Conservation (phyloP, 495 filamentous ascomycete species). For the Apiosordaria backusii region DNA sequence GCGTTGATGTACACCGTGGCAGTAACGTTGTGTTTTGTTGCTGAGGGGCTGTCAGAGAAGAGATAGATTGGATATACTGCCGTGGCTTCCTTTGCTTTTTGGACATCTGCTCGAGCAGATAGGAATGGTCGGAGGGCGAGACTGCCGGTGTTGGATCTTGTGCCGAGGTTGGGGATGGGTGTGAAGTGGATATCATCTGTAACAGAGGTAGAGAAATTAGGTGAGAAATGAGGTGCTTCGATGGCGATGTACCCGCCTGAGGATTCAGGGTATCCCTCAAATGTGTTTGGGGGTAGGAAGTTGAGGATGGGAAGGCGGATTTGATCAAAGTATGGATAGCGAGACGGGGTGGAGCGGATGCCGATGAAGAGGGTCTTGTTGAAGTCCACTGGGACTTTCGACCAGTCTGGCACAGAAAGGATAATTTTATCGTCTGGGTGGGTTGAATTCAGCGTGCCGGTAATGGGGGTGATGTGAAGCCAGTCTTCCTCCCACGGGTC, state of each 20-base stretch:
- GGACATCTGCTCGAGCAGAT: constrained; percentile 31
- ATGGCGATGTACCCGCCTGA: constrained; percentile 49
- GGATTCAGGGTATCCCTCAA: constrained; percentile 55
- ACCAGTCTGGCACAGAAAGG: constrained; percentile 50
- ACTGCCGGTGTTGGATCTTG: constrained; percentile 45
- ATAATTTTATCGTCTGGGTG: constrained; percentile 48
- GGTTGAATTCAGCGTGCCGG: constrained; percentile 42
- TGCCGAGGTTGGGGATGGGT: constrained; percentile 42
- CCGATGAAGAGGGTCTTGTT: constrained; percentile 41
- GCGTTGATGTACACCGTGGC: constrained; percentile 51
- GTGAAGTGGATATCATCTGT: constrained; percentile 23
- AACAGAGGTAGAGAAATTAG: constrained; percentile 24
- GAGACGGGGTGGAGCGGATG: constrained; percentile 40
- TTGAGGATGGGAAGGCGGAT: constrained; percentile 53
- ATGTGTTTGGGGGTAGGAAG: constrained; percentile 40
- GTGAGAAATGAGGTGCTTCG: constrained; percentile 48
- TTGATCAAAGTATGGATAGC: constrained; percentile 48
- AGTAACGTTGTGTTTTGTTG: constrained; percentile 30
- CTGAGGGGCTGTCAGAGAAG: constrained; percentile 35
- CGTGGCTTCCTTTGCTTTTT: constrained; percentile 33
- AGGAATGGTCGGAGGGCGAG: constrained; percentile 48
- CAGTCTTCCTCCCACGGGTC: constrained; percentile 40
- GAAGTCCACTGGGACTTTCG: constrained; percentile 42
- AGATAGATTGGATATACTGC: constrained; percentile 55
- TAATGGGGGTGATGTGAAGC: constrained; percentile 45